phyloP scores from a whole-genome alignment of 83 land plant genomes.

The Thuja plicata region DNA sequence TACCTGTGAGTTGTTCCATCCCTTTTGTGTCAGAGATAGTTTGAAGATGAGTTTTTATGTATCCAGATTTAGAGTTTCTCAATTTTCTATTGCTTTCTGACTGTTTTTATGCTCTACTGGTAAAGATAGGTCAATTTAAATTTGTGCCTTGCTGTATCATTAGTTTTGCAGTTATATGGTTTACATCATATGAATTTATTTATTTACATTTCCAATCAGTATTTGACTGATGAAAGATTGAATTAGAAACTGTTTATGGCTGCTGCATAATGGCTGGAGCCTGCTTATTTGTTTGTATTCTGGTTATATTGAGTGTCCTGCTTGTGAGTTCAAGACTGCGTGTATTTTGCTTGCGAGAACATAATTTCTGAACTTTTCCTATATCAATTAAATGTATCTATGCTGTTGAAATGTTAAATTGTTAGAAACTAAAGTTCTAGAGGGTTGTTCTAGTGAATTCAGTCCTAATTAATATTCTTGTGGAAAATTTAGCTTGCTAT shows the following conservation, averaged over 20 bases:
- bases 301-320: background rate
- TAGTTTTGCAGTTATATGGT: background rate
- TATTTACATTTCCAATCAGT: background rate
- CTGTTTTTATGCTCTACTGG: background rate
- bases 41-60: background rate
- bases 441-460: background rate
- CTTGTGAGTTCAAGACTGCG: background rate
- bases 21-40: background rate
- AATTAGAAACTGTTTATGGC: background rate
- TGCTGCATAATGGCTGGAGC: background rate
- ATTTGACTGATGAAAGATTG: background rate
- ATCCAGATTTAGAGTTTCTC: background rate
- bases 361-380: background rate
- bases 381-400: background rate
- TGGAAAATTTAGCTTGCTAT: background rate
- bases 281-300: background rate
- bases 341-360: background rate
- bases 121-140: background rate
- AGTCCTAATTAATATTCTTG: background rate
- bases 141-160: background rate
- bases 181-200: background rate
- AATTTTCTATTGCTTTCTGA: background rate
- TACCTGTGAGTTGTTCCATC: background rate
- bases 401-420: background rate
- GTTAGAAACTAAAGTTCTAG: background rate